A percentile compares a stretch with the other conserved stretches of the same genome.
phyloP scores from a whole-genome alignment of 2,329 filamentous ascomycete genomes.

The Mycosphaerella arachidis region DNA sequence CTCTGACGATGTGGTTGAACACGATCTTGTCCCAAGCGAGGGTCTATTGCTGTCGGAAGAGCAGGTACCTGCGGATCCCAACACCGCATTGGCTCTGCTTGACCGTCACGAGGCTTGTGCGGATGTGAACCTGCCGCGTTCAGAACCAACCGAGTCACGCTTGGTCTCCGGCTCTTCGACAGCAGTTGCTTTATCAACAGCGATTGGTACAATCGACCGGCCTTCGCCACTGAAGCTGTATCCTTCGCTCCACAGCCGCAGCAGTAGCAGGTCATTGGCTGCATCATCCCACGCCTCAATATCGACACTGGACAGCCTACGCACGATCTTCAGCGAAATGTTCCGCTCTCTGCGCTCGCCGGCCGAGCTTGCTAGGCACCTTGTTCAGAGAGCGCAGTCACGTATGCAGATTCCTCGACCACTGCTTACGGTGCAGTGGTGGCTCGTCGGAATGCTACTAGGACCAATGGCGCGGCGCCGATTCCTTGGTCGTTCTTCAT shows the following conservation, averaged over 20 bases:
- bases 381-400: conserved; percentile 27
- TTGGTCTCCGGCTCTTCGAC: conserved; percentile 9
- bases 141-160: neutral
- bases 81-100: neutral
- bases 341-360: conserved; percentile 21
- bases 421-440: conserved; percentile 33
- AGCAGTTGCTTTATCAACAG: conserved; percentile 3
- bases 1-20: neutral
- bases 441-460: conserved; percentile 30
- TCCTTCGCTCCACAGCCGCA: neutral
- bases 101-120: neutral
- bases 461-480: conserved; percentile 31
- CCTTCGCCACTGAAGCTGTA: neutral
- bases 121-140: neutral
- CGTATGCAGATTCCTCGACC: conserved; percentile 27
- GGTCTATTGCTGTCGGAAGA: neutral
- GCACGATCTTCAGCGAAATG: conserved; percentile 27
- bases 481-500: neutral
- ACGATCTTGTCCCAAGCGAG: neutral
- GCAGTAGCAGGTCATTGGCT: conserved; percentile 15
- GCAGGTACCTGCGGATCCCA: neutral
- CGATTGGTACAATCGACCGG: neutral
- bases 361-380: conserved; percentile 28
- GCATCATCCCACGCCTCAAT: conserved; percentile 5
- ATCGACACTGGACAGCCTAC: conserved; percentile 24